phyloP scores from a whole-genome alignment of 2,329 filamentous ascomycete genomes.

The Fusarium albidum region DNA sequence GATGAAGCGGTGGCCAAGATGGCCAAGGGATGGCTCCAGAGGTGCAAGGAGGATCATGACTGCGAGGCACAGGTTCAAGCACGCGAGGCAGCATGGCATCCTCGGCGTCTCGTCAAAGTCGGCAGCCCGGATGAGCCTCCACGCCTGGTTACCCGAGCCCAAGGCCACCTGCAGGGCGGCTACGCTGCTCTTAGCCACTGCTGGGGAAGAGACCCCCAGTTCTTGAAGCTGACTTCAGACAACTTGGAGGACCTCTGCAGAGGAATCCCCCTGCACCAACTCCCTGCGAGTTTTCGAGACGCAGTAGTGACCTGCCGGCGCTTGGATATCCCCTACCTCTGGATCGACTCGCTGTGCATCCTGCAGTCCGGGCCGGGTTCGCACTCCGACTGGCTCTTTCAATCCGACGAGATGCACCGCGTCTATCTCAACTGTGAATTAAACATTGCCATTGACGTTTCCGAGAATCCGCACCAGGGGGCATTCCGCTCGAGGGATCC shows the following conservation, averaged over 20 bases:
- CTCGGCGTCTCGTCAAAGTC: conserved; percentile 3
- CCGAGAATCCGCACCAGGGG: conserved; percentile 2
- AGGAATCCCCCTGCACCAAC: not conserved
- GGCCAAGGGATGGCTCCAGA: conserved; percentile 1
- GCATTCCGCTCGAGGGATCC: conserved; percentile 9
- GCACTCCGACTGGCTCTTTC: conserved; percentile 3
- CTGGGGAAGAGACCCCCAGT: conserved; percentile 7
- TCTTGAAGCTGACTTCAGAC: not conserved
- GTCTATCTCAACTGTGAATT: conserved; percentile 12
- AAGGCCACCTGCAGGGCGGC: not conserved
- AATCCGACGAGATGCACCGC: conserved; percentile 4
- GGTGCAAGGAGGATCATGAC: not conserved
- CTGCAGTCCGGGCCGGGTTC: conserved; percentile 1
- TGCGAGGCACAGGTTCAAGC: not conserved
- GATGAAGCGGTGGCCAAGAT: conserved; percentile 2
- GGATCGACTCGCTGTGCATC: conserved; percentile 17
- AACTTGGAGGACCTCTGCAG: not conserved
- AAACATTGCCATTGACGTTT: conserved; percentile 12
- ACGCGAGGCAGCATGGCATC: not conserved
- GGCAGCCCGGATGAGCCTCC: not conserved
- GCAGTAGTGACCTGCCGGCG: conserved; percentile 5
- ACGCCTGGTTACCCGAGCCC: not conserved
- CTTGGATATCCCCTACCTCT: conserved; percentile 8
- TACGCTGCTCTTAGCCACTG: conserved; percentile 11
- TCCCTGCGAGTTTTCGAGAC: conserved; percentile 9